Percentiles rank a stretch among this genome's conserved stretches.
Evolutionary conservation across 2,329 filamentous ascomycete species (phyloP).

Genomic region (Lasiodiplodia sp.): DNA sequence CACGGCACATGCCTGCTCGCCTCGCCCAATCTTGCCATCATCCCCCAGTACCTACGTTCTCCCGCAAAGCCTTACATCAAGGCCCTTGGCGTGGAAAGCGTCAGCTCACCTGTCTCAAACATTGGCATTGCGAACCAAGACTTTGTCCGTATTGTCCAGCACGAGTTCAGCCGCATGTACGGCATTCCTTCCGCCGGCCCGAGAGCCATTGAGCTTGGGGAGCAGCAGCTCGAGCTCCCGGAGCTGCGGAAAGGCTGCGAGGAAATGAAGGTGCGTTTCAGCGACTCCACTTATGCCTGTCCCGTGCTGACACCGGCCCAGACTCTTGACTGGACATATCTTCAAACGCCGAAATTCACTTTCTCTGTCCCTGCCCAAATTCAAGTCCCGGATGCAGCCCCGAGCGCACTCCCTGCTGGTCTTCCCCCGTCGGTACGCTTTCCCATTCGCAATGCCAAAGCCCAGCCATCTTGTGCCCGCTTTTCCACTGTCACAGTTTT

Average conservation of each 20-base stretch:
- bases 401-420: slow-evolving; percentile 55
- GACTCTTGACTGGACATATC: slow-evolving; percentile 78
- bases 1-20: slow-evolving; percentile 89
- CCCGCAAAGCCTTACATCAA: slow-evolving; percentile 78
- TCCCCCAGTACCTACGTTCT: slow-evolving; percentile 77
- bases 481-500: slow-evolving; percentile 16
- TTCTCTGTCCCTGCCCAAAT: slow-evolving; percentile 50
- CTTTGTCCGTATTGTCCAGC: slow-evolving; percentile 57
- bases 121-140: slow-evolving; percentile 64
- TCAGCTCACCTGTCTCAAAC: slow-evolving; percentile 84
- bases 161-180: slow-evolving; percentile 73
- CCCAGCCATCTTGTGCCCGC: neutral
- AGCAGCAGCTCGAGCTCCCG: slow-evolving; percentile 57
- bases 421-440: slow-evolving; percentile 57
- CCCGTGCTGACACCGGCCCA: slow-evolving; percentile 38
- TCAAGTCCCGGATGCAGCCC: slow-evolving; percentile 3
- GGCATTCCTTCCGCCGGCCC: slow-evolving; percentile 48
- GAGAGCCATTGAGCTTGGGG: slow-evolving; percentile 59
- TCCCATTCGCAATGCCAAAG: slow-evolving; percentile 8
- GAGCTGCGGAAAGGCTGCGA: slow-evolving; percentile 68
- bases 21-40: slow-evolving; percentile 74
- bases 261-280: slow-evolving; percentile 55
- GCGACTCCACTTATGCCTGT: slow-evolving; percentile 2
- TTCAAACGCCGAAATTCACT: slow-evolving; percentile 84
- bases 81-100: slow-evolving; percentile 88